These are phyloP conservation scores for Naganishia onofrii DNA, from an alignment of 768 basidiomycete species.

Conservation along the genomic window DNA sequence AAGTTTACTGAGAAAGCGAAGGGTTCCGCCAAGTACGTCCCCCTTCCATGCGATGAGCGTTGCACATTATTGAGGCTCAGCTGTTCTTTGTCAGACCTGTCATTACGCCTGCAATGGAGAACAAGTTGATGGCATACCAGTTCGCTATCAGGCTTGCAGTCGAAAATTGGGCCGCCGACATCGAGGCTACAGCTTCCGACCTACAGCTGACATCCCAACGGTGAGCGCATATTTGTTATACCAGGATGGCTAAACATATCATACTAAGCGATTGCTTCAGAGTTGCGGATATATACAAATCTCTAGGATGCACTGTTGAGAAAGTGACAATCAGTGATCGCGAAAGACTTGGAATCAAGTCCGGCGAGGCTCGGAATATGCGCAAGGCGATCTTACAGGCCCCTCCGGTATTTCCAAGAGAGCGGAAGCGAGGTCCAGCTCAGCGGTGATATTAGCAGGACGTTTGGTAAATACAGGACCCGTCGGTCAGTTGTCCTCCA, in stretches of 20 bases:
- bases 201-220: constrained; percentile 63
- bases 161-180: constrained; percentile 73
- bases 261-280: constrained; percentile 43
- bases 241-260: not conserved
- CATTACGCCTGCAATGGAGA: constrained; percentile 68
- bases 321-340: constrained; percentile 64
- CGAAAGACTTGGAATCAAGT: constrained; percentile 66
- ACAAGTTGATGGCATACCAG: constrained; percentile 70
- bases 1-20: constrained; percentile 76
- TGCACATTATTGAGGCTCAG: not conserved
- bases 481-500: too few species aligned
- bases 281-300: constrained; percentile 69
- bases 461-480: too few species aligned
- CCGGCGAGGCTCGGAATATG: constrained; percentile 59
- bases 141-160: constrained; percentile 76
- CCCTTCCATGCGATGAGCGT: not conserved
- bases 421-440: constrained; percentile 42
- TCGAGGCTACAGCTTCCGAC: constrained; percentile 68
- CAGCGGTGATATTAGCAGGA: constrained; percentile 27
- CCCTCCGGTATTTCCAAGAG: constrained; percentile 80
- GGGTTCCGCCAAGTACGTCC: constrained; percentile 64
- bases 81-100: constrained; percentile 51
- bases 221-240: constrained; percentile 56
- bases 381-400: constrained; percentile 71
- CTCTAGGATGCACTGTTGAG: constrained; percentile 73